Base-by-base conservation (phyloP, 2,329 filamentous ascomycete species). In the Aureobasidium uvarum region DNA sequence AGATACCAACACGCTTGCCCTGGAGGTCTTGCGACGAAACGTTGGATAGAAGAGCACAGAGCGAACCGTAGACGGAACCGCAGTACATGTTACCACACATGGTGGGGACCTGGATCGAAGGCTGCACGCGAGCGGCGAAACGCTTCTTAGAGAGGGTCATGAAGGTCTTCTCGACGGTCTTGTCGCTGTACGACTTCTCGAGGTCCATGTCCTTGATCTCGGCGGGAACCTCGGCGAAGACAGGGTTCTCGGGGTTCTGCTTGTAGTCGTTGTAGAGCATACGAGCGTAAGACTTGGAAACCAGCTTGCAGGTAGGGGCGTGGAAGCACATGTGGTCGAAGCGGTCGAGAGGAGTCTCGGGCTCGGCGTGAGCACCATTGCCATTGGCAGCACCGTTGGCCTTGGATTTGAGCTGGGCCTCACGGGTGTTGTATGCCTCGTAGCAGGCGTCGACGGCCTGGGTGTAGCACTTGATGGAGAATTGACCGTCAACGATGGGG, bases 1-100 rank as follows among this genome's bases (percentile, higher is more conserved):
- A 83, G 68, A 83, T 76, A 62, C 76, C 80, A 67, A 83, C 74
- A 64, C 80, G 78, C 78, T 82, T 83, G 73, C 80, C 81, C 70
- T 79, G 76, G n/a, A 81, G 71, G 23, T 77, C 75, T 59, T 77
- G 74, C 69, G 75, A 78, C 70, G 74, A 72, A 48, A 82, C 71
- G 71, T 82, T 82, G 73, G 76, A 70, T 66, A 83, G 68, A 66
- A 83, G 72, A 59, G 80, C 81, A 71, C 77, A 76, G 66, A 83
- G 76, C 69, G 80, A 81, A 66, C 76, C 78, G 75, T 82, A 83
- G 62, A 83, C 81, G 67, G 79, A 81, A 36, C 79, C 81, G 68
- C 78, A 81, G 79, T 83, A 83, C 81, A 83, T 83, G 79, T 83
- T 83, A 64, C 81, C 81, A 75, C 81, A 83, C 76, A 79, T 78